Evolutionary conservation across 441 rosid genomes (phyloP).

Genomic region (Erodium moschatum): DNA sequence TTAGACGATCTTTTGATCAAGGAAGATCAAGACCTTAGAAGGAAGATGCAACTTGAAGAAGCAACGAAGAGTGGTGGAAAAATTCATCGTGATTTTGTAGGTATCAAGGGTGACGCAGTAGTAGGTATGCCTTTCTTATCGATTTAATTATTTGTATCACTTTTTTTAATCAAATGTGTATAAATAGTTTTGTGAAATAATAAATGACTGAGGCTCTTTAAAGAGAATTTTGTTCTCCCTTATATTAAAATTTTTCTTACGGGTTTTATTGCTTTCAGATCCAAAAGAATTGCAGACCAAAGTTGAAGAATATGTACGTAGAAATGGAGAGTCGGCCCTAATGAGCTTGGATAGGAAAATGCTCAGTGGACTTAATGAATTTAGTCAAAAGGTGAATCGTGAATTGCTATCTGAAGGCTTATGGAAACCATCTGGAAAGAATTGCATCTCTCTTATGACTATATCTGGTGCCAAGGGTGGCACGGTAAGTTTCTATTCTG

Average conservation of each 20-base stretch:
- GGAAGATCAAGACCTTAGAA: conserved; percentile 53
- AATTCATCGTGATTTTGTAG: conserved; percentile 66
- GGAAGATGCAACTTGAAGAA: conserved; percentile 66
- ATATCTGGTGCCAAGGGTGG: conserved; percentile 99
- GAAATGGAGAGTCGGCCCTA: conserved; percentile 77
- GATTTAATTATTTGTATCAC: not conserved
- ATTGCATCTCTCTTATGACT: conserved; percentile 93
- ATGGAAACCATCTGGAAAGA: conserved; percentile 76
- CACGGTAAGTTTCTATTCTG: conserved; percentile 49
- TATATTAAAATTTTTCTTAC: conserved; percentile 7
- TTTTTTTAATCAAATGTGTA: not conserved
- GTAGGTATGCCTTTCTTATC: conserved; percentile 35
- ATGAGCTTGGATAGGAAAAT: conserved; percentile 71
- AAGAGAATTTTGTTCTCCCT: conserved; percentile 6
- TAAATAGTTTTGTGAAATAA: not conserved
- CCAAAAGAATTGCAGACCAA: conserved; percentile 51
- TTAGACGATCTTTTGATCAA: conserved; percentile 86
- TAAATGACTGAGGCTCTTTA: not conserved
- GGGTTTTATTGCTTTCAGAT: conserved; percentile 38
- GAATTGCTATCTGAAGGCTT: conserved; percentile 79
- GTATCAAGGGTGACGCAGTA: conserved; percentile 35
- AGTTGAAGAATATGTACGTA: conserved; percentile 63
- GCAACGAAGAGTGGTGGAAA: conserved; percentile 64
- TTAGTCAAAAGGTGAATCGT: conserved; percentile 58
- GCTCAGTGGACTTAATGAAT: conserved; percentile 62